A percentile compares a stretch with the other conserved stretches of the same genome.
These are phyloP conservation scores for Pichia sp. DNA, from an alignment of 1,139 yeast species.

Conservation along the genomic window DNA sequence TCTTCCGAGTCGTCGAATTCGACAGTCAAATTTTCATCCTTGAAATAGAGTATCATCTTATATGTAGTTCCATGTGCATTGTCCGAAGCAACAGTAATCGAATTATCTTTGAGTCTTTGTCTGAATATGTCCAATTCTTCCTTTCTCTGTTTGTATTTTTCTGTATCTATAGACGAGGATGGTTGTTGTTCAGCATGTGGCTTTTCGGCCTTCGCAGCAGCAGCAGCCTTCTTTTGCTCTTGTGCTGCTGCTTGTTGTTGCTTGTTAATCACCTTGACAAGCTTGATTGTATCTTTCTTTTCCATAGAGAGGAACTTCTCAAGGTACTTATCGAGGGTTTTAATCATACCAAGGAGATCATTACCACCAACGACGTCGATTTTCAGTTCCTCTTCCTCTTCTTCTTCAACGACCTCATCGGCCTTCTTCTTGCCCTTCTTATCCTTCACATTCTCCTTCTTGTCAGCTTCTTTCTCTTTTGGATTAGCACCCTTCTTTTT, in stretches of 20 bases:
- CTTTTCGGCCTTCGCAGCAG: neutral
- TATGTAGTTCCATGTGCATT: slow-evolving; percentile 28
- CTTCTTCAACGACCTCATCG: slow-evolving; percentile 18
- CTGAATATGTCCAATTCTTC: slow-evolving; percentile 26
- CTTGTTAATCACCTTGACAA: slow-evolving; percentile 37
- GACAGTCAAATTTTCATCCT: slow-evolving; percentile 27
- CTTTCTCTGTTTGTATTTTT: slow-evolving; percentile 17
- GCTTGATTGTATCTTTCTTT: slow-evolving; percentile 54
- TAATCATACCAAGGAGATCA: slow-evolving; percentile 52
- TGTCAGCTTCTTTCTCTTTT: slow-evolving; percentile 12
- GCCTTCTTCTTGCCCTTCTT: slow-evolving; percentile 3
- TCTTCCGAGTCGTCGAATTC: slow-evolving; percentile 29
- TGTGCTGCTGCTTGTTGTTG: slow-evolving; percentile 10
- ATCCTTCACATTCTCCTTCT: slow-evolving; percentile 1
- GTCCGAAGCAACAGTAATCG: slow-evolving; percentile 28
- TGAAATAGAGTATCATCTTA: slow-evolving; percentile 26
- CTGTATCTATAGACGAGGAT: slow-evolving; percentile 11
- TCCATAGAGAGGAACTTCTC: slow-evolving; percentile 58
- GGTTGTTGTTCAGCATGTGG: neutral
- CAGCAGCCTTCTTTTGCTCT: neutral
- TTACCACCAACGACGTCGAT: slow-evolving; percentile 40
- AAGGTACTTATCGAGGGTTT: slow-evolving; percentile 55
- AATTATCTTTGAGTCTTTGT: slow-evolving; percentile 25
- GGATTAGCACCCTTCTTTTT: slow-evolving; percentile 8
- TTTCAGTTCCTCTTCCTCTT: slow-evolving; percentile 21